Percentiles rank a stretch among this genome's conserved stretches.
These are phyloP conservation scores for Tanacetum coccineum DNA, from an alignment of 129 eudicot species.

Conservation along the genomic window DNA sequence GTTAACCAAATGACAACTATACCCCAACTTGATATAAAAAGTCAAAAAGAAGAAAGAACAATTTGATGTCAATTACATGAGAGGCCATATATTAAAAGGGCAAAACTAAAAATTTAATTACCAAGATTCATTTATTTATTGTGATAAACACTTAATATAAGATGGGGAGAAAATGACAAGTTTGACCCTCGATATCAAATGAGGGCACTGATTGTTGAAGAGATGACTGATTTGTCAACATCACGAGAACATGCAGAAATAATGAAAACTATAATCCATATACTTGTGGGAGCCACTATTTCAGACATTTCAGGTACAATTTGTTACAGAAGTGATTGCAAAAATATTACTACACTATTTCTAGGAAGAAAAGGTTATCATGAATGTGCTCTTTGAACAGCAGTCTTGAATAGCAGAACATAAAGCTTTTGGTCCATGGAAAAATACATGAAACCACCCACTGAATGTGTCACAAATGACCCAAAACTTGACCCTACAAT, in stretches of 20 bases:
- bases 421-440: constrained; percentile 89
- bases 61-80: no score
- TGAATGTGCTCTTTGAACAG: constrained; percentile 80
- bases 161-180: no score
- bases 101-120: no score
- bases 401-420: constrained; percentile 79
- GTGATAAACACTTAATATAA: no score
- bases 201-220: constrained; percentile 8
- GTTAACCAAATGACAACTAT: no score
- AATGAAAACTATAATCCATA: constrained; percentile 10
- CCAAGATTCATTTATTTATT: no score
- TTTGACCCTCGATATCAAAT: constrained; percentile 11
- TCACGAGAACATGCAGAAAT: neutral
- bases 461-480: constrained; percentile 94
- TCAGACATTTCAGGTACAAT: constrained; percentile 1
- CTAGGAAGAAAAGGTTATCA: neutral
- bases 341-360: constrained; percentile 21
- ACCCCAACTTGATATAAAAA: no score
- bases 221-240: constrained; percentile 9
- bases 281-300: constrained; percentile 26
- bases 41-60: no score
- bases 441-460: constrained; percentile 89
- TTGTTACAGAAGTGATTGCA: constrained; percentile 12
- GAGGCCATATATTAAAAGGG: no score
- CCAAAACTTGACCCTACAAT: constrained; percentile 93